Conservation (phyloP, 1,284 basidiomycete species). For the Leccinum ponderosum region DNA sequence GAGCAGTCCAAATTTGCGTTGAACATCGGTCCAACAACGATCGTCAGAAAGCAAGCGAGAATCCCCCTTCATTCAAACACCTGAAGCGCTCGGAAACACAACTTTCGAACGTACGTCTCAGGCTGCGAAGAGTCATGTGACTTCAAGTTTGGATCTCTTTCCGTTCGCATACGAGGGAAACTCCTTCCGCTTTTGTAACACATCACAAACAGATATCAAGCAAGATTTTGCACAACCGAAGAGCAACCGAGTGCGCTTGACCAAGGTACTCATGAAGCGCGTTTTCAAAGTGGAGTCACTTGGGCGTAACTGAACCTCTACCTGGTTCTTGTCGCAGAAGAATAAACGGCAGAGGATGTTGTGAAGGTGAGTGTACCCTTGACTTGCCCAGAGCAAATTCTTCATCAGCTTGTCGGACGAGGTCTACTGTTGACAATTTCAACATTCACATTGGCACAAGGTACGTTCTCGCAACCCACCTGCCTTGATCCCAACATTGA, state of each 20-base stretch:
- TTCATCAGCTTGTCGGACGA: slow-evolving; percentile 49
- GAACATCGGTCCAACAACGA: no score
- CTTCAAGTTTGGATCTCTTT: no score
- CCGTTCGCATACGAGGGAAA: no score
- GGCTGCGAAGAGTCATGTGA: no score
- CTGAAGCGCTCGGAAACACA: no score
- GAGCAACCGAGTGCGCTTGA: slow-evolving; percentile 46
- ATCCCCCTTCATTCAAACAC: no score
- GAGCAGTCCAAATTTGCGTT: no score
- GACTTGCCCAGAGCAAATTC: not conserved
- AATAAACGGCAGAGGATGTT: slow-evolving; percentile 53
- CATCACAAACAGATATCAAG: no score
- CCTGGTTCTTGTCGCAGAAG: slow-evolving; percentile 40
- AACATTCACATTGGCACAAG: slow-evolving; percentile 84
- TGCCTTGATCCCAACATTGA: slow-evolving; percentile 8
- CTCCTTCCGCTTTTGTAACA: no score
- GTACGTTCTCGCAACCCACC: slow-evolving; percentile 41
- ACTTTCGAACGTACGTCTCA: no score
- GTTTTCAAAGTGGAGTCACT: not conserved
- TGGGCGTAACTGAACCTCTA: slow-evolving; percentile 1
- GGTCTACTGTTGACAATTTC: slow-evolving; percentile 83
- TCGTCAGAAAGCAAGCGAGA: no score
- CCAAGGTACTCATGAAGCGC: slow-evolving; percentile 45
- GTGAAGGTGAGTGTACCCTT: slow-evolving; percentile 58
- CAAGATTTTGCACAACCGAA: no score